These are phyloP conservation scores for Phytophthora macrochlamydospora DNA, from an alignment of 352 stramenopile species.

Conservation along the genomic window DNA sequence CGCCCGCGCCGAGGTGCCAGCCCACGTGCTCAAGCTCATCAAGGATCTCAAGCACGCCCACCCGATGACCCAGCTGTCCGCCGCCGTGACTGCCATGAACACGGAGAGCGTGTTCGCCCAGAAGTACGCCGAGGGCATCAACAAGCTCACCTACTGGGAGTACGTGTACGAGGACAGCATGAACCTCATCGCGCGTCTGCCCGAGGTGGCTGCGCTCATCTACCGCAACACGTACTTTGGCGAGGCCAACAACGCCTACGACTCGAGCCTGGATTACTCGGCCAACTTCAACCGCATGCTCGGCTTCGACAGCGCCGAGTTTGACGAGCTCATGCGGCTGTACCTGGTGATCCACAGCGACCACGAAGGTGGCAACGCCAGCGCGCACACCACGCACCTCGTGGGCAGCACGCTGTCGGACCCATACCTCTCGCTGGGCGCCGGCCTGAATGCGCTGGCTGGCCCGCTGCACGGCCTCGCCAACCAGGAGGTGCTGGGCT, in stretches of 20 bases:
- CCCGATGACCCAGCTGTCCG: constrained; percentile 99
- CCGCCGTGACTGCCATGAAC: constrained; percentile 94
- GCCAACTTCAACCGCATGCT: constrained; percentile 99
- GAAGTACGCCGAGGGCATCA: constrained; percentile 96
- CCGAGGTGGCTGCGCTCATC: constrained; percentile 97
- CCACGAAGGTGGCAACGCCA: constrained; percentile 99
- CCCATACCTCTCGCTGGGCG: constrained; percentile 97
- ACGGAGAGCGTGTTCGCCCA: constrained; percentile 97
- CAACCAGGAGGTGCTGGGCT: constrained; percentile 98
- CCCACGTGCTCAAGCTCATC: constrained; percentile 96
- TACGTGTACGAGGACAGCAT: constrained; percentile 98
- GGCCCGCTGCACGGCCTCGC: constrained; percentile 98
- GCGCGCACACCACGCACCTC: constrained; percentile 98
- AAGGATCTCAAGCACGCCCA: constrained; percentile 97
- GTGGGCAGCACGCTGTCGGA: constrained; percentile 97
- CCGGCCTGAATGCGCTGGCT: constrained; percentile 97
- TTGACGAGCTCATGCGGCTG: constrained; percentile 99
- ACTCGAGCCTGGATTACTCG: constrained; percentile 97
- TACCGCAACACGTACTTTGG: constrained; percentile 99
- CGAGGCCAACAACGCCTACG: constrained; percentile 91
- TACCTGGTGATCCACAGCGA: constrained; percentile 99
- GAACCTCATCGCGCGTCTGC: constrained; percentile 96
- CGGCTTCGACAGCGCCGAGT: constrained; percentile 95
- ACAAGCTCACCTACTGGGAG: constrained; percentile 99
- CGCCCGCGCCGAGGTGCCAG: constrained; percentile 92